Evolutionary conservation across 2,329 filamentous ascomycete genomes (phyloP), one percentile per base, ranked within the genome.

Genomic region (Exophiala mesophila): DNA sequence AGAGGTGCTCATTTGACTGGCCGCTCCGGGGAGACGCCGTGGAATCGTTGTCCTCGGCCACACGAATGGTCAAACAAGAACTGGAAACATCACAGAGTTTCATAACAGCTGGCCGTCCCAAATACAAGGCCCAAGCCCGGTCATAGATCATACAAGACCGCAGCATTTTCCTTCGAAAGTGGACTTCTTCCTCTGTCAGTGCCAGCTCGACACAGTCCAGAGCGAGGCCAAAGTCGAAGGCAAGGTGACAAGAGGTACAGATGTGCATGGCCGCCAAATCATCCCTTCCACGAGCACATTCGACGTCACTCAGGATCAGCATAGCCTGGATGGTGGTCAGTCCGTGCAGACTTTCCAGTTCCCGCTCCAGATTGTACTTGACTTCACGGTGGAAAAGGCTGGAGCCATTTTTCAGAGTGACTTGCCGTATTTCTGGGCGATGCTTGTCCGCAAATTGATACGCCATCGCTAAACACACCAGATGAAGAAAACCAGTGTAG

Each of bases 251-350:
- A 12, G 34, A 36, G 8, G 34, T 36, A 3, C 16, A 18, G 9
- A 36, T 36, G 18, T 36, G 34, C 34, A 36, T 36, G 3, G 16
- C 20, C 17, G 34, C 34, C 34, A 36, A n/a, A 15, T 36, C 34
- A 8, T 36, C 34, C 13, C 34, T 36, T 13, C 34, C 34, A n/a
- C 5, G 24, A 9, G 34, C 34, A 23, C 34, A 36, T 36, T 36
- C 34, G 13, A 36, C 7, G n/a, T 36, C 34, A 21, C 34, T 36
- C 34, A 36, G 24, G 34, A 36, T 21, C 17, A 36, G 23, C 36
- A 39, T 28, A 3, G 36, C 36, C 20, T 28, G 21, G 23, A 39
- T 39, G 15, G 24, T 17, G 4, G 36, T 16, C 7, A 39, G 21
- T 10, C 36, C 36, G 9, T 10, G 21, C 3, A 15, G 36, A 17